Evolutionary conservation across 768 basidiomycete genomes (phyloP).

Genomic region (Serendipita sp.): DNA sequence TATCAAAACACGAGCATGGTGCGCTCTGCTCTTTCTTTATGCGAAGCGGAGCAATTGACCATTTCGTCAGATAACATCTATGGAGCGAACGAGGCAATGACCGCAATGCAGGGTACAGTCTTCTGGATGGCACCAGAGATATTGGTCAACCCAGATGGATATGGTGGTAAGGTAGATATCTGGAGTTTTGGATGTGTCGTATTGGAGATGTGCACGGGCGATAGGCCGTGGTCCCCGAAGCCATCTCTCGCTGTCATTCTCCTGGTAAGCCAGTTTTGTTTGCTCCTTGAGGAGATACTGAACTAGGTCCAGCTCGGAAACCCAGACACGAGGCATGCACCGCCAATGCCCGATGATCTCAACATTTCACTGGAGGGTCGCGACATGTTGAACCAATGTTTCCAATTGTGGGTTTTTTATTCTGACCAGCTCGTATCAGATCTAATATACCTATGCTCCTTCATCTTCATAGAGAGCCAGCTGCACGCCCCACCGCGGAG

Average conservation of each 20-base stretch:
- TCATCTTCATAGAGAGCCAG: background rate
- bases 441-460: background rate
- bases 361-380: slow-evolving; percentile 57
- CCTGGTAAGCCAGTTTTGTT: slow-evolving; percentile 6
- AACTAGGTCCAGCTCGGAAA: slow-evolving; percentile 26
- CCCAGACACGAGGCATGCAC: slow-evolving; percentile 47
- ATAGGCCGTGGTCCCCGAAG: slow-evolving; percentile 25
- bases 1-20: slow-evolving; percentile 26
- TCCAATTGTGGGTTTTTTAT: slow-evolving; percentile 53
- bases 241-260: background rate
- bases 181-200: slow-evolving; percentile 34
- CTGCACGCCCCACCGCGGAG: background rate
- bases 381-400: slow-evolving; percentile 79
- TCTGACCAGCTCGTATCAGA: background rate
- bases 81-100: slow-evolving; percentile 24
- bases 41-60: background rate
- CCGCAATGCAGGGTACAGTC: slow-evolving; percentile 31
- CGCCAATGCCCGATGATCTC: slow-evolving; percentile 79
- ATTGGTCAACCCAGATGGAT: slow-evolving; percentile 24
- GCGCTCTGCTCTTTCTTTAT: slow-evolving; percentile 10
- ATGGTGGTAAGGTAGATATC: slow-evolving; percentile 34
- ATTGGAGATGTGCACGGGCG: slow-evolving; percentile 33
- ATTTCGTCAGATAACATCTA: slow-evolving; percentile 25
- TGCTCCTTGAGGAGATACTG: background rate
- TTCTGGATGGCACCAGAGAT: slow-evolving; percentile 36